phyloP scores from a whole-genome alignment of 2,329 filamentous ascomycete genomes.

The Aspergillus niger region DNA sequence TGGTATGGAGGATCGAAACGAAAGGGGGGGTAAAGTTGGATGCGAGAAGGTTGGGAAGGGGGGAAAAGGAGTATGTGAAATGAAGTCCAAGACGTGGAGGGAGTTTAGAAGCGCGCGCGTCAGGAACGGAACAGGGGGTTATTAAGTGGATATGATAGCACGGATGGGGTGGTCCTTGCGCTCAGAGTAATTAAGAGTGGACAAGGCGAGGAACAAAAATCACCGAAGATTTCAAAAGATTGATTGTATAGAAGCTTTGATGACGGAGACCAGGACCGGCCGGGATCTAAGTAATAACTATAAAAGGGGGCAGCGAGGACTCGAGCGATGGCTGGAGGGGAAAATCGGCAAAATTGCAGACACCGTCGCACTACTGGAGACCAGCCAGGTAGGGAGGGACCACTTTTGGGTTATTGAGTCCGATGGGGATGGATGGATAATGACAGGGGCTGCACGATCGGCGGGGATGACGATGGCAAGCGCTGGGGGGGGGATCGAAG shows the following conservation, averaged over 20 bases:
- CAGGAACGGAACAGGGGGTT: conserved; percentile 11
- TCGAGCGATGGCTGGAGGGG: not conserved
- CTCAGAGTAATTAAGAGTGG: not conserved
- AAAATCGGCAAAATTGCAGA: conserved; percentile 10
- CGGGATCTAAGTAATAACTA: conserved; percentile 18
- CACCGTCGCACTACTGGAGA: conserved; percentile 11
- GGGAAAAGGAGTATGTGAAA: conserved; percentile 10
- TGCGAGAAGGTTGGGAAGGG: conserved; percentile 5
- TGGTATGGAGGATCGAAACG: not conserved
- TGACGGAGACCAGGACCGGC: conserved; percentile 34
- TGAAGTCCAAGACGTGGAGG: conserved; percentile 11
- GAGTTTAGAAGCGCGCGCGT: conserved; percentile 8
- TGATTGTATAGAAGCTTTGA: conserved; percentile 14
- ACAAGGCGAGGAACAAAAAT: conserved; percentile 8
- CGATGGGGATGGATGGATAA: conserved; percentile 14
- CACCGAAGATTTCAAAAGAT: conserved; percentile 11
- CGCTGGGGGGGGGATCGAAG: conserved; percentile 4
- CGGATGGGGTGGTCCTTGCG: conserved; percentile 6
- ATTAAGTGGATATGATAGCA: conserved; percentile 13
- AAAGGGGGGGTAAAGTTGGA: not conserved
- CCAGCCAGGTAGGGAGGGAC: conserved; percentile 15
- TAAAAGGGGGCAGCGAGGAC: not conserved
- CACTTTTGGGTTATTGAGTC: conserved; percentile 19
- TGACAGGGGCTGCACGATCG: conserved; percentile 24
- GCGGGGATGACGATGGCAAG: conserved; percentile 15